Evolutionary conservation across 352 stramenopile species (phyloP), one percentile per base, ranked within the genome.

Genomic region (Phytophthora cryptogea): DNA sequence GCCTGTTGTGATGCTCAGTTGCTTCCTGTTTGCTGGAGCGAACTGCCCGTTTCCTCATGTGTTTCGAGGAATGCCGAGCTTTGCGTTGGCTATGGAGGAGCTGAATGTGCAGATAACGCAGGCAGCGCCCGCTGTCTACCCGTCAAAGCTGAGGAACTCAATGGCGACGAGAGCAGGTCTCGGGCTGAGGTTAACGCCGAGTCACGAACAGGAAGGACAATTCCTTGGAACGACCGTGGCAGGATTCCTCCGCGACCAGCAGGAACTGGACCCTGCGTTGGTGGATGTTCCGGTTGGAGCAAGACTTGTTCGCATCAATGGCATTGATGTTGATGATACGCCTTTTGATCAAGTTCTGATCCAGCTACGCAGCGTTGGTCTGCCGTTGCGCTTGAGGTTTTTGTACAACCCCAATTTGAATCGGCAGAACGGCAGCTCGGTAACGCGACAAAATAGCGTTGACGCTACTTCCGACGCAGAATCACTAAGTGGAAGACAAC

Each of bases 31-130:
- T 35, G 76, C 83, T 11, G 86, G 83, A 26, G 83, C 83, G 16
- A 94, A 94, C 41, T 64, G 67, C 23, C 81, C 86, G 35, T 92
- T 92, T 51, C 84, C 82, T 14, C 76, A 87, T 42, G 70, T 78
- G 20, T 89, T 90, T 61, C 58, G 65, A 20, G 80, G 76, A 0
- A 77, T 94, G 40, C 86, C 86, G 14, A 72, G 70, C 9, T 94
- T 94, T 48, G 86, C 86, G 6, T 77, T 89, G 35, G 80, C 86
- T 9, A 56, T 83, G 41, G 78, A 94, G 47, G 79, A 94, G 54
- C 50, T 89, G 37, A 89, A 92, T 36, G 66, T 92, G 16, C 66
- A 79, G 51, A 49, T 92, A 6, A 75, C 70, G 9, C 69, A 59
- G 42, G 60, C 70, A 11, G 57, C 70, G 8, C 77, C 79, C 6